Evolutionary conservation across 345 rosid species (phyloP).

Genomic region (Angophora floribunda): DNA sequence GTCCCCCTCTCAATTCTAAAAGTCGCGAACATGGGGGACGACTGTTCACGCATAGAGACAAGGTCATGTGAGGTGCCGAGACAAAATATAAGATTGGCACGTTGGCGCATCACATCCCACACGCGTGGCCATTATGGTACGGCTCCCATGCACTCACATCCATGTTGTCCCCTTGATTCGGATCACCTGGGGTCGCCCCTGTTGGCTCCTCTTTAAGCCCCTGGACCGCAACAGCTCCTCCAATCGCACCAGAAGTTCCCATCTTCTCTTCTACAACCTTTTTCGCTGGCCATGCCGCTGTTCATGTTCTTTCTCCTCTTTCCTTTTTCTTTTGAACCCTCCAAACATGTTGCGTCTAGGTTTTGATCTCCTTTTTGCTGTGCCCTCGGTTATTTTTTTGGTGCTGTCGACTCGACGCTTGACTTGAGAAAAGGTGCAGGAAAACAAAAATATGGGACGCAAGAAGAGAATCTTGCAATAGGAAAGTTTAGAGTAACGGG

Average conservation of each 20-base stretch:
- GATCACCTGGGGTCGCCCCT: slow-evolving; percentile 5
- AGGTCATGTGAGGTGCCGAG: neutral
- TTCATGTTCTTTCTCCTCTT: neutral
- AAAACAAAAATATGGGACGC: neutral
- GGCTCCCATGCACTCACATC: neutral
- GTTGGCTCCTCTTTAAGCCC: neutral
- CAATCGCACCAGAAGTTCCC: neutral
- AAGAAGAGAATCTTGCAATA: neutral
- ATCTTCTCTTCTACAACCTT: neutral
- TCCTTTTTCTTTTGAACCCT: neutral
- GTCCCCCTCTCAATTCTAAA: neutral
- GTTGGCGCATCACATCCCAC: neutral
- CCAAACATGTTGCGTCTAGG: neutral
- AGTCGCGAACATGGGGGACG: neutral
- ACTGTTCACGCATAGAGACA: neutral
- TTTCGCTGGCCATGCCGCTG: neutral
- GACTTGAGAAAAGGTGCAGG: neutral
- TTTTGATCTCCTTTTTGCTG: neutral
- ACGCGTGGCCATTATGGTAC: neutral
- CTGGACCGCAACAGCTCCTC: neutral
- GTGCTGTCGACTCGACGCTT: neutral
- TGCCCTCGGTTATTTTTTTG: neutral
- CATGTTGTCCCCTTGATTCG: slow-evolving; percentile 13
- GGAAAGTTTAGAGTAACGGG: neutral
- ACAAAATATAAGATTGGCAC: neutral